Conservation (phyloP, 2,329 filamentous ascomycete genomes). For the Fusarium sp. region DNA sequence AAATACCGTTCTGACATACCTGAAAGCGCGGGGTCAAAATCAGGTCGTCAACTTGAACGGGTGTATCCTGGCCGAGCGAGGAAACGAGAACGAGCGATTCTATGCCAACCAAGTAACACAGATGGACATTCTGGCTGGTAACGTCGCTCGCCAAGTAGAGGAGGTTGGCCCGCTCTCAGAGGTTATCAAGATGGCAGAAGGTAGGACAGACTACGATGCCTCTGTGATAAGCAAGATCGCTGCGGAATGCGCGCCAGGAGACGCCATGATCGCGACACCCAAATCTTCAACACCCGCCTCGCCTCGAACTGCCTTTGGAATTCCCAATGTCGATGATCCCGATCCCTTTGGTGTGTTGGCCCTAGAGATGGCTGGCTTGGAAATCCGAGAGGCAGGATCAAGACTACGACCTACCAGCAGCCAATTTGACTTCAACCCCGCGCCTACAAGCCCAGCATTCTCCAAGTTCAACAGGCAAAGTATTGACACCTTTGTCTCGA, state of each 20-base stretch:
- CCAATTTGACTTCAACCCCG: conserved; percentile 83
- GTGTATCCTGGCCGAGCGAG: conserved; percentile 64
- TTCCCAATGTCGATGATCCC: conserved; percentile 82
- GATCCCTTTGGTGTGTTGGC: conserved; percentile 93
- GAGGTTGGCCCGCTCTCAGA: conserved; percentile 73
- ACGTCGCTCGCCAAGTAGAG: conserved; percentile 62
- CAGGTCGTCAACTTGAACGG: conserved; percentile 64
- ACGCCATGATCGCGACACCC: conserved; percentile 67
- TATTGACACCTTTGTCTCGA: conserved; percentile 67
- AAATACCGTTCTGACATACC: conserved; percentile 65
- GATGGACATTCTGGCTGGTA: conserved; percentile 66
- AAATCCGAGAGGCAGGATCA: conserved; percentile 88
- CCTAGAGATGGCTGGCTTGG: conserved; percentile 87
- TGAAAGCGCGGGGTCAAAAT: conserved; percentile 66
- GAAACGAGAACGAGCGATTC: conserved; percentile 69
- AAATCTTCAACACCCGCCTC: conserved; percentile 46
- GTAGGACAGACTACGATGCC: conserved; percentile 78
- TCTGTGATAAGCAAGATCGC: conserved; percentile 70
- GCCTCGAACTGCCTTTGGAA: conserved; percentile 71
- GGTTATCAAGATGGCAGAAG: conserved; percentile 88
- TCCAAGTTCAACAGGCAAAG: conserved; percentile 71
- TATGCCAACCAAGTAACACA: conserved; percentile 61
- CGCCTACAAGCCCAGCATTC: conserved; percentile 77
- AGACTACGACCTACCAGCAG: conserved; percentile 75
- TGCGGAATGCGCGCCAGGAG: conserved; percentile 77